A percentile compares a stretch with the other conserved stretches of the same genome.
These are phyloP conservation scores for Mucor racemosus DNA, from an alignment of 371 early-diverging fungal genomes.

Conservation along the genomic window DNA sequence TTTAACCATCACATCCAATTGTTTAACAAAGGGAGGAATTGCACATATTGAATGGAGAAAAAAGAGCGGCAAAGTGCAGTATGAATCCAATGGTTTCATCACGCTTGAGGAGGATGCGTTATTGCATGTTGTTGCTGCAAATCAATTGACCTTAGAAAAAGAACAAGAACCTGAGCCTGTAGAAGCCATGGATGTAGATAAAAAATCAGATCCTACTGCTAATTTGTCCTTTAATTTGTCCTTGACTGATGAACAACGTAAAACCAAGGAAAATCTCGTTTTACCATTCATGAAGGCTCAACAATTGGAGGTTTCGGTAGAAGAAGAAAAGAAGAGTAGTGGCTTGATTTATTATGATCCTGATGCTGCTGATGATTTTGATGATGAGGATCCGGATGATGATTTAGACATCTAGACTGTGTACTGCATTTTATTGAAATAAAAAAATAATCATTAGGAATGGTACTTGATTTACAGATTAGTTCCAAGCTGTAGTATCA, in stretches of 20 bases:
- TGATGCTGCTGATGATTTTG: slow-evolving; percentile 80
- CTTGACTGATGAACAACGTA: slow-evolving; percentile 84
- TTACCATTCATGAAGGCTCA: slow-evolving; percentile 84
- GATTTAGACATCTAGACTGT: slow-evolving; percentile 71
- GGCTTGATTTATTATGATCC: slow-evolving; percentile 68
- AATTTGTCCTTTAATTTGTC: slow-evolving; percentile 85
- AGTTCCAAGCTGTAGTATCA: no score
- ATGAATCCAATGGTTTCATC: slow-evolving; percentile 42
- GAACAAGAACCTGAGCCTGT: slow-evolving; percentile 16
- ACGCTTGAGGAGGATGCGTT: slow-evolving; percentile 2
- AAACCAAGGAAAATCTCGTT: slow-evolving; percentile 73
- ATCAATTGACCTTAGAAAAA: slow-evolving; percentile 20
- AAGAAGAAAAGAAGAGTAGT: slow-evolving; percentile 21
- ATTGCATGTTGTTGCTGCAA: slow-evolving; percentile 27
- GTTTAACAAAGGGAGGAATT: slow-evolving; percentile 33
- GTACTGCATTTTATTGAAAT: no score
- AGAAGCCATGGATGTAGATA: slow-evolving; percentile 19
- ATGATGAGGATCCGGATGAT: slow-evolving; percentile 83
- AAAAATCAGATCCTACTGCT: slow-evolving; percentile 41
- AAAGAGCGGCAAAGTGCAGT: slow-evolving; percentile 52
- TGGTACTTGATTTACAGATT: no score
- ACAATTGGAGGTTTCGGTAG: slow-evolving; percentile 37
- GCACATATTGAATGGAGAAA: slow-evolving; percentile 50
- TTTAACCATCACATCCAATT: slow-evolving; percentile 41
- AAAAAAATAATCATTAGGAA: no score